Percentiles rank a stretch among this genome's conserved stretches.
These are phyloP conservation scores for Phytophthora cryptogea DNA, from an alignment of 352 stramenopile genomes.

Conservation along the genomic window DNA sequence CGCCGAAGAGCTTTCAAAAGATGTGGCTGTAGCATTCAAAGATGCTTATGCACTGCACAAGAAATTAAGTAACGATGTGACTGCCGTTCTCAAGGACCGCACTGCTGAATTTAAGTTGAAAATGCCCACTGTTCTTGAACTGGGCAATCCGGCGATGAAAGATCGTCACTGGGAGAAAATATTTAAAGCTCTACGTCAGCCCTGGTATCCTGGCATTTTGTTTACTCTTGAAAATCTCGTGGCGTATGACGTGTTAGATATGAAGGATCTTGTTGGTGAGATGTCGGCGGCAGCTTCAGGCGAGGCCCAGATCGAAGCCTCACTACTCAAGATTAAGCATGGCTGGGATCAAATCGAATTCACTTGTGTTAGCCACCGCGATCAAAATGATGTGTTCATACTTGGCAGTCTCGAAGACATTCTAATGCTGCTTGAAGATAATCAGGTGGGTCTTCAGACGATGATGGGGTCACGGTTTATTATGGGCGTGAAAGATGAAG, in stretches of 20 bases:
- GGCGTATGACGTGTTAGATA: constrained; percentile 84
- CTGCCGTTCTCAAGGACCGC: constrained; percentile 84
- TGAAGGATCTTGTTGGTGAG: constrained; percentile 88
- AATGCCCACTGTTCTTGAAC: constrained; percentile 91
- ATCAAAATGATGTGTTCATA: constrained; percentile 90
- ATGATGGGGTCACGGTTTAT: constrained; percentile 94
- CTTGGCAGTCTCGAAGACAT: constrained; percentile 92
- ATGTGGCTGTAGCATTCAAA: constrained; percentile 88
- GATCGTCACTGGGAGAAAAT: constrained; percentile 96
- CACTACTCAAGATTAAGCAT: constrained; percentile 87
- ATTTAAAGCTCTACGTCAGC: constrained; percentile 88
- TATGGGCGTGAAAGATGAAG: constrained; percentile 90
- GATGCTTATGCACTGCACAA: constrained; percentile 91
- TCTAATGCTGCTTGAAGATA: constrained; percentile 89
- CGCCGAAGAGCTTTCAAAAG: constrained; percentile 87
- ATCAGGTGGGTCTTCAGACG: constrained; percentile 91
- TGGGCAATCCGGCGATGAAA: constrained; percentile 92
- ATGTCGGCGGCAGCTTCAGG: constrained; percentile 86
- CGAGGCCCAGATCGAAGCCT: constrained; percentile 91
- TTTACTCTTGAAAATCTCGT: constrained; percentile 92
- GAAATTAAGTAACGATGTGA: constrained; percentile 92
- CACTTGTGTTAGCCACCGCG: constrained; percentile 79
- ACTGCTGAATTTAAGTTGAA: constrained; percentile 91
- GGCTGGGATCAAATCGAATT: constrained; percentile 91
- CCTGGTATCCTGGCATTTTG: constrained; percentile 88